These are phyloP conservation scores for Lachancea mirantina DNA, from an alignment of 805 yeast genomes.

Conservation along the genomic window DNA sequence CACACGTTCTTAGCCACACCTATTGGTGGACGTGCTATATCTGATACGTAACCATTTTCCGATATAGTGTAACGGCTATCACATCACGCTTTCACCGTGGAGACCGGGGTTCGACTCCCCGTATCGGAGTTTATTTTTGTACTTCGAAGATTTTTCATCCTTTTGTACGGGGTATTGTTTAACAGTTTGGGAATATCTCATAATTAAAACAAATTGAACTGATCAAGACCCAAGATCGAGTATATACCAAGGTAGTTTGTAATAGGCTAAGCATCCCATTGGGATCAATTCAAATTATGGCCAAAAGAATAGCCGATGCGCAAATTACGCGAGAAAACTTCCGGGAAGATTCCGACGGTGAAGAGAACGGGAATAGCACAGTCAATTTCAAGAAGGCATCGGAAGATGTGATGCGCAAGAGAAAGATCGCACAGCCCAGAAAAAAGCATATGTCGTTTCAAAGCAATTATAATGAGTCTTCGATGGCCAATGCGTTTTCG, in stretches of 20 bases:
- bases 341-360: slow-evolving; percentile 28
- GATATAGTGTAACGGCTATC: slow-evolving; percentile 36
- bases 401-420: slow-evolving; percentile 51
- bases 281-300: slow-evolving; percentile 34
- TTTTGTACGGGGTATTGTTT: not conserved
- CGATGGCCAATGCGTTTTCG: slow-evolving; percentile 16
- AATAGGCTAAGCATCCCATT: too few relatives aligned
- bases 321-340: slow-evolving; percentile 55
- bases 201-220: not conserved
- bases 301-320: slow-evolving; percentile 59
- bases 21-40: too few relatives aligned
- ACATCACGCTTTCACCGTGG: slow-evolving; percentile 35
- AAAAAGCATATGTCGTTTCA: slow-evolving; percentile 26
- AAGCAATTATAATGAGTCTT: slow-evolving; percentile 10
- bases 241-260: too few relatives aligned
- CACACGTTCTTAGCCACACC: too few relatives aligned
- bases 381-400: slow-evolving; percentile 41
- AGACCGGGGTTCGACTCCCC: slow-evolving; percentile 37
- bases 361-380: slow-evolving; percentile 31
- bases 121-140: slow-evolving; percentile 26
- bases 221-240: too few relatives aligned
- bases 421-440: slow-evolving; percentile 62
- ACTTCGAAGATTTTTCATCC: not conserved
- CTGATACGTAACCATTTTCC: slow-evolving; percentile 18
- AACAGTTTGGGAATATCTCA: not conserved